Base-by-base conservation (phyloP, 176 grass and related monocot species). In the Aegilops bicornis region DNA sequence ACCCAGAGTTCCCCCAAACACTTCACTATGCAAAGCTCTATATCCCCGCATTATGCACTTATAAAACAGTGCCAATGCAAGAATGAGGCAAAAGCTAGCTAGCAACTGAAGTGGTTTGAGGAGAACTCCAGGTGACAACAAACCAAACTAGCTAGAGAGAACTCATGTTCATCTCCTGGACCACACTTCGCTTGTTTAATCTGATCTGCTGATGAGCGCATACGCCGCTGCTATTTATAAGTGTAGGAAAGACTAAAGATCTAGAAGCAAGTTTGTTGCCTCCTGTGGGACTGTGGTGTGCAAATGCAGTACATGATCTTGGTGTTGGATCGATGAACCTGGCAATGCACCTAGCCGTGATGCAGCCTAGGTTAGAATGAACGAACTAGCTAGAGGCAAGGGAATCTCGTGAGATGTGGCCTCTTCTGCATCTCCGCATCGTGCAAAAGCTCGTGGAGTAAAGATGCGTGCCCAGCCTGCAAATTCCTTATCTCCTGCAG, bases 161-260 rank as follows among this genome's bases (percentile, higher is more conserved):
- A 45, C 76, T 17, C 75, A 9, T 36, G 27, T 40, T 85, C 29
- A 23, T 67, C 19, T 69, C 22, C 33, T 88, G 83, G 70, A 85
- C 56, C 48, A 87, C 73, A 82, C 84, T 56, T 56, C 17, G 0
- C 5, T 54, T 92, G 75, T 83, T 68, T 89, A 82, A 74, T 84
- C 79, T 17, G n/a, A 71, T 42, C 9, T 92, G 89, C 17, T 85
- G 87, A 64, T 70, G 85, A 90, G 73, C 58, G 82, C 61, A 77
- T 81, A 91, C 20, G 5, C 3, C 20, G 8, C 66, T 36, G 82
- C 90, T 87, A 92, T 93, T 91, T 95, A 93, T 95, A 93, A 85
- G 82, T 76, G 4, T 48, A 68, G 15, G 30, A 30, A 23, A 54
- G 42, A 68, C 14, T 33, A 19, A 35, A 79, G 50, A 54, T 2